A percentile compares a stretch with the other conserved stretches of the same genome.
Conservation (phyloP, 495 filamentous ascomycete species). For the Talaromyces wortmannii region DNA sequence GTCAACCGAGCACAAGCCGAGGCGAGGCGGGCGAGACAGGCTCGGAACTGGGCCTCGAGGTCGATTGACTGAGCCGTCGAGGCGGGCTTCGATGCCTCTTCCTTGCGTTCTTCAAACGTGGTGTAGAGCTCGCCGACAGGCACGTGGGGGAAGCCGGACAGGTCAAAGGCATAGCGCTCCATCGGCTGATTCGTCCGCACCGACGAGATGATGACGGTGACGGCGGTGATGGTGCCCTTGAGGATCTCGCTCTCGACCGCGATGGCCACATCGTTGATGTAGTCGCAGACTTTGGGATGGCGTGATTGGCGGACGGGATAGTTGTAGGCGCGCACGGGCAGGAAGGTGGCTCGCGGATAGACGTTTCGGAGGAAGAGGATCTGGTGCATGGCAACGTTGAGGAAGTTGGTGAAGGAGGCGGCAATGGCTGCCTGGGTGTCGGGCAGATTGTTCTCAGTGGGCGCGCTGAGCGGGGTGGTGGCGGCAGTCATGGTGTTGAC, state of each 20-base stretch:
- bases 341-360: slow-evolving; percentile 77
- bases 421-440: slow-evolving; percentile 40
- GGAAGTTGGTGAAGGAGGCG: slow-evolving; percentile 58
- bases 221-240: slow-evolving; percentile 59
- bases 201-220: slow-evolving; percentile 72
- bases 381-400: slow-evolving; percentile 85
- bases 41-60: slow-evolving; percentile 68
- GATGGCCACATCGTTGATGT: slow-evolving; percentile 78
- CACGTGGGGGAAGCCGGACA: slow-evolving; percentile 64
- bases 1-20: slow-evolving; percentile 52
- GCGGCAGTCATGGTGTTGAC: slow-evolving; percentile 35
- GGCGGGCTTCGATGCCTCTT: slow-evolving; percentile 32
- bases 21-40: slow-evolving; percentile 42
- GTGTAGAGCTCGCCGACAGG: slow-evolving; percentile 42
- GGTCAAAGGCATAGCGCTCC: slow-evolving; percentile 85
- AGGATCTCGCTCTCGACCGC: slow-evolving; percentile 70
- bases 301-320: slow-evolving; percentile 82
- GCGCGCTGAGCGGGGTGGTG: slow-evolving; percentile 35
- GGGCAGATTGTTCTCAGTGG: slow-evolving; percentile 26
- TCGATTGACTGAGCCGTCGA: slow-evolving; percentile 41
- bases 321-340: slow-evolving; percentile 78
- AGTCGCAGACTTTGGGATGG: slow-evolving; percentile 85
- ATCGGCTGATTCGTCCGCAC: slow-evolving; percentile 46
- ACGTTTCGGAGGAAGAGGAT: slow-evolving; percentile 82
- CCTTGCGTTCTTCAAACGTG: slow-evolving; percentile 41